phyloP scores from a whole-genome alignment of 768 basidiomycete species.

The Suillus fuscotomentosus region DNA sequence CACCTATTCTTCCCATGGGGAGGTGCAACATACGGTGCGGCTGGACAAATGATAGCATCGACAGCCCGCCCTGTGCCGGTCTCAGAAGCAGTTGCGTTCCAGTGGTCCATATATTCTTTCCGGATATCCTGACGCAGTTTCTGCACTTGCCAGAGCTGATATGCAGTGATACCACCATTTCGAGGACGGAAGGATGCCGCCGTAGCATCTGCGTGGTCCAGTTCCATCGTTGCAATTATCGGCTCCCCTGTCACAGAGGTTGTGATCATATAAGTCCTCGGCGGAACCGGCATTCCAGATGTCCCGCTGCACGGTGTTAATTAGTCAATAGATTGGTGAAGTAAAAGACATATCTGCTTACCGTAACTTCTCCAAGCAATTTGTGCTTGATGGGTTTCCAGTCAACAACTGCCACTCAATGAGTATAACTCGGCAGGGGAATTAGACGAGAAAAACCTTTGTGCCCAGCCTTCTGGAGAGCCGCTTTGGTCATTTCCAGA shows the following conservation, averaged over 20 bases:
- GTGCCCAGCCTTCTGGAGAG: slow-evolving; percentile 62
- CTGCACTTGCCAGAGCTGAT: slow-evolving; percentile 68
- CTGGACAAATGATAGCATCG: slow-evolving; percentile 72
- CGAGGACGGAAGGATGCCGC: slow-evolving; percentile 26
- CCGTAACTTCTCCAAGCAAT: slow-evolving; percentile 41
- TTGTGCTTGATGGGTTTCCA: slow-evolving; percentile 60
- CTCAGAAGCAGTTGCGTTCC: slow-evolving; percentile 48
- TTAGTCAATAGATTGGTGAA: background rate
- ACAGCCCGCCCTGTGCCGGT: slow-evolving; percentile 74
- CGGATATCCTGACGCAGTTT: slow-evolving; percentile 46
- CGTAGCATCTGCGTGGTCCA: slow-evolving; percentile 23
- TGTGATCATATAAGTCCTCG: slow-evolving; percentile 44
- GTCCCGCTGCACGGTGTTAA: slow-evolving; percentile 23
- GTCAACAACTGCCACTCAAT: slow-evolving; percentile 52
- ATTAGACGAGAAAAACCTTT: slow-evolving; percentile 40
- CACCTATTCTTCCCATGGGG: slow-evolving; percentile 63
- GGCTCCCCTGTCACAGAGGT: slow-evolving; percentile 52
- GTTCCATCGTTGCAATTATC: slow-evolving; percentile 46
- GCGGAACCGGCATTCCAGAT: slow-evolving; percentile 48
- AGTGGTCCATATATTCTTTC: slow-evolving; percentile 57
- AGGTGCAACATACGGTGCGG: slow-evolving; percentile 56
- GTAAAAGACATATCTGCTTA: slow-evolving; percentile 28
- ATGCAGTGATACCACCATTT: slow-evolving; percentile 42
- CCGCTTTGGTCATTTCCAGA: slow-evolving; percentile 52
- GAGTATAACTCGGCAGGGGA: background rate